phyloP scores from a whole-genome alignment of 73 alveolate species.

The Paramecium bursaria region DNA sequence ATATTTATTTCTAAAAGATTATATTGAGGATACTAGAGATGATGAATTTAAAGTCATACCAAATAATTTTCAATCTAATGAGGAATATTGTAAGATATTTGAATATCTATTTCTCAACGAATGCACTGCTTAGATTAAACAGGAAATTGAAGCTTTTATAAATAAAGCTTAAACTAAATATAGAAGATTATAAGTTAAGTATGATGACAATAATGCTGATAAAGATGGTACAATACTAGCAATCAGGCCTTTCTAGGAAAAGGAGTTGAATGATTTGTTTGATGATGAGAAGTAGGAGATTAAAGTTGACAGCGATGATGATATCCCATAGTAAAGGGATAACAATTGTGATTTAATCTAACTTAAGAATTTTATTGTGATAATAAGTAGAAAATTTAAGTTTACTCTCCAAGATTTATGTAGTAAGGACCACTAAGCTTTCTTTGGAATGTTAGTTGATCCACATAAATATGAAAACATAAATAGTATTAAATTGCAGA shows the following conservation, averaged over 20 bases:
- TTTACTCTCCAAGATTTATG: no score
- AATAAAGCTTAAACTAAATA: slow-evolving; percentile 1
- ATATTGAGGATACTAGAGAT: no score
- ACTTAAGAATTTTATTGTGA: no score
- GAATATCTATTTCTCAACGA: slow-evolving; percentile 68
- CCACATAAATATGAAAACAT: slow-evolving; percentile 23
- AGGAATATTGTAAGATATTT: slow-evolving; percentile 65
- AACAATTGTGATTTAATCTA: no score
- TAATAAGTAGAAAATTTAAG: no score
- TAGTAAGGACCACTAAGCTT: no score
- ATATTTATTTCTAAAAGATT: slow-evolving; percentile 27
- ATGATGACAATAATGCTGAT: slow-evolving; percentile 32
- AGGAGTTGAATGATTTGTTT: neutral
- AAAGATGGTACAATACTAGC: slow-evolving; percentile 17
- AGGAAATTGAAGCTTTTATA: slow-evolving; percentile 22
- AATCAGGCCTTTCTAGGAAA: slow-evolving; percentile 62
- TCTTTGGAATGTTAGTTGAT: slow-evolving; percentile 41
- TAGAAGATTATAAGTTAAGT: slow-evolving; percentile 6
- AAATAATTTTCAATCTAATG: slow-evolving; percentile 19
- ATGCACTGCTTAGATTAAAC: slow-evolving; percentile 32
- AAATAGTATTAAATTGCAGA: neutral
- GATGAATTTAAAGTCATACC: slow-evolving; percentile 12
- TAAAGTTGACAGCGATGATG: slow-evolving; percentile 2
- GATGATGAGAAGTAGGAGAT: neutral
- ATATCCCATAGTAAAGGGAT: no score